Base-by-base conservation (phyloP, 2,329 filamentous ascomycete species). In the Zarea fungicola region DNA sequence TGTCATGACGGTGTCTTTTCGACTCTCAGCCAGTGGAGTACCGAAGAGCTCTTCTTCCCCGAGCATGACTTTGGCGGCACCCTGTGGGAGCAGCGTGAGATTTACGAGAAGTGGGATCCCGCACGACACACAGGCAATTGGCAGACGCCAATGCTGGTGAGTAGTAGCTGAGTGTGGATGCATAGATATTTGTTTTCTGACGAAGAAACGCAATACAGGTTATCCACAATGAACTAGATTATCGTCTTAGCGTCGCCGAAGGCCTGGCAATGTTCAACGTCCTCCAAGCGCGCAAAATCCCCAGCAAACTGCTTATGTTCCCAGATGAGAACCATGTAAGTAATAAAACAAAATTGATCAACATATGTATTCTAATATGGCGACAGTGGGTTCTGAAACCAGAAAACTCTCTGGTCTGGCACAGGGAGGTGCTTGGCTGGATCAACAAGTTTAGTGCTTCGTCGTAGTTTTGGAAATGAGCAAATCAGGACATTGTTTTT, bases 361-460 rank as follows among this genome's bases (percentile, higher is more conserved):
- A 23, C 18, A 26, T 32, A n/a, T 13, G 1, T n/a, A 32, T 37
- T 53, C 52, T 52, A 31, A 40, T 31, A 32, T 16, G 5, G 11
- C n/a, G 22, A 35, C 43, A 83, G 79, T 84, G 89, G 89, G 90
- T 96, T 4, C 62, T 96, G 47, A 95, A 96, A 64, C 88, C 86
- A 0, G 92, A 96, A 68, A 97, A 97, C 65, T 87, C 84, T 4
- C 71, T 96, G 16, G 77, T 95, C 18, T 97, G 93, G 93, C 90
- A 97, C 61, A 79, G 79, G 49, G 87, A 89, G 50, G 90, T 97
- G 14, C 62, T 96, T 25, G 81, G 81, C 49, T 96, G 87, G 82
- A 83, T 84, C 54, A 84, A 84, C 58, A 77, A 81, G 60, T 81
- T 80, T 56, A 75, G 75, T 21, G 75, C 76, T 0, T 51, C 43